These are phyloP conservation scores for Fragilaria radians DNA, from an alignment of 108 stramenopile species.

Conservation along the genomic window DNA sequence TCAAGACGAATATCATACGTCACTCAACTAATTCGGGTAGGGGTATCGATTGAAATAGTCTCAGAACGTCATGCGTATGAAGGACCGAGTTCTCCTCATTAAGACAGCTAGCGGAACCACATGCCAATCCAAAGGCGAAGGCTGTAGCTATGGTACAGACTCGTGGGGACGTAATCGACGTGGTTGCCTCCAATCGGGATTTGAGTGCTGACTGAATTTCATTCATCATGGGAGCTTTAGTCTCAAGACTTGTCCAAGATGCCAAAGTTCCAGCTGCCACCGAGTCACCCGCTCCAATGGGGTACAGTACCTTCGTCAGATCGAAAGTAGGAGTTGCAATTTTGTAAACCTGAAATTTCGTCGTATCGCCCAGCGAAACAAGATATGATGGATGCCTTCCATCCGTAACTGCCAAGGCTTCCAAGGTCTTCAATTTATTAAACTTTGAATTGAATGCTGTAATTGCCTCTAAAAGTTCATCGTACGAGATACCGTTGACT, in stretches of 20 bases:
- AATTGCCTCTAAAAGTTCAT: constrained; percentile 39
- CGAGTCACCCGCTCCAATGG: constrained; percentile 85
- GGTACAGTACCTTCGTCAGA: constrained; percentile 35
- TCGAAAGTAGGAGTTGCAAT: constrained; percentile 28
- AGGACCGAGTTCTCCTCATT: constrained; percentile 78
- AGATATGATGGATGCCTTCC: constrained; percentile 63
- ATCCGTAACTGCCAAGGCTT: constrained; percentile 62
- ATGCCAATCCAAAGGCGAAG: constrained; percentile 72
- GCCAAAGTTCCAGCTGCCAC: constrained; percentile 79
- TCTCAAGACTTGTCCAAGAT: constrained; percentile 51
- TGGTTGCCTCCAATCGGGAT: constrained; percentile 1
- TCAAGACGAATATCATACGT: too few relatives aligned
- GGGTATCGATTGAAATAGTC: constrained; percentile 35
- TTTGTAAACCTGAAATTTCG: constrained; percentile 27
- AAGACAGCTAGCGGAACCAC: constrained; percentile 75
- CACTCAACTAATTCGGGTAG: constrained; percentile 14
- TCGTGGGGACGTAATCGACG: background rate
- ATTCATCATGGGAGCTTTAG: constrained; percentile 1
- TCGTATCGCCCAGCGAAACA: constrained; percentile 9
- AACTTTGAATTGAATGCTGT: constrained; percentile 34
- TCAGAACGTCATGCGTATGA: constrained; percentile 39
- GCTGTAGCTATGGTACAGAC: constrained; percentile 13
- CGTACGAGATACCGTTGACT: constrained; percentile 26
- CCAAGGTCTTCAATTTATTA: constrained; percentile 31
- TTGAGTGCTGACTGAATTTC: constrained; percentile 3